Conservation (phyloP, 306 rosid genomes). For the Dalbergia cultrata region DNA sequence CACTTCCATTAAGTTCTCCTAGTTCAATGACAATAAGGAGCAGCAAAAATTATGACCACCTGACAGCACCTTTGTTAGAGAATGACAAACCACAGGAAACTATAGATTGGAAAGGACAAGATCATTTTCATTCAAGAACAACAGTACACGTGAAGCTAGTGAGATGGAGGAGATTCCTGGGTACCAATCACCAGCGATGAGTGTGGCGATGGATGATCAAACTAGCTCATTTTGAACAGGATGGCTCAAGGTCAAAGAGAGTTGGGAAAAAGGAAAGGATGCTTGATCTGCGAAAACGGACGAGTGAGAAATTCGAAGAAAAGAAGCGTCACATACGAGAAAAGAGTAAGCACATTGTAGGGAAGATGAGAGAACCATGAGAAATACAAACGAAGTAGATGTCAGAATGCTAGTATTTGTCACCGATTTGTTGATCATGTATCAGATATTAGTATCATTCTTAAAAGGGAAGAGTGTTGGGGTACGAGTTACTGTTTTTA, state of each 20-base stretch:
- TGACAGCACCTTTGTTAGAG: conserved; percentile 62
- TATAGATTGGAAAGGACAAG: conserved; percentile 45
- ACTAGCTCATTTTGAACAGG: conserved; percentile 48
- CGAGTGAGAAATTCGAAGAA: conserved; percentile 91
- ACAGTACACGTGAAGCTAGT: conserved; percentile 37
- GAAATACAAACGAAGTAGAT: conserved; percentile 28
- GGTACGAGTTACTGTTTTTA: conserved; percentile 40
- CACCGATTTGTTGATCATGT: conserved; percentile 37
- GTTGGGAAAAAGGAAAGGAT: conserved; percentile 79
- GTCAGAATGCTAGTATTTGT: conserved; percentile 38
- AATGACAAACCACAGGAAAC: conserved; percentile 49
- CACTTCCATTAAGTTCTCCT: conserved; percentile 40
- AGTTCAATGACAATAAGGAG: conserved; percentile 46
- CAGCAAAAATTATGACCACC: conserved; percentile 51
- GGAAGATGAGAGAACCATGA: conserved; percentile 86
- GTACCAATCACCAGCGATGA: conserved; percentile 45
- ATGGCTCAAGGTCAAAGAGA: conserved; percentile 64
- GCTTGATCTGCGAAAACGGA: conserved; percentile 75
- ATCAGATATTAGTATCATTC: conserved; percentile 38
- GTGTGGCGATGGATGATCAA: conserved; percentile 46
- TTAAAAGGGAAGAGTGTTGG: conserved; percentile 18
- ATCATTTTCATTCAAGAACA: conserved; percentile 43
- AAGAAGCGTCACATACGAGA: conserved; percentile 83
- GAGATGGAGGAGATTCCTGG: conserved; percentile 49
- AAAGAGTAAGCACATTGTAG: conserved; percentile 77